Evolutionary conservation across 371 early-diverging fungal genomes (phyloP).

Genomic region (Gilbertella persicaria): DNA sequence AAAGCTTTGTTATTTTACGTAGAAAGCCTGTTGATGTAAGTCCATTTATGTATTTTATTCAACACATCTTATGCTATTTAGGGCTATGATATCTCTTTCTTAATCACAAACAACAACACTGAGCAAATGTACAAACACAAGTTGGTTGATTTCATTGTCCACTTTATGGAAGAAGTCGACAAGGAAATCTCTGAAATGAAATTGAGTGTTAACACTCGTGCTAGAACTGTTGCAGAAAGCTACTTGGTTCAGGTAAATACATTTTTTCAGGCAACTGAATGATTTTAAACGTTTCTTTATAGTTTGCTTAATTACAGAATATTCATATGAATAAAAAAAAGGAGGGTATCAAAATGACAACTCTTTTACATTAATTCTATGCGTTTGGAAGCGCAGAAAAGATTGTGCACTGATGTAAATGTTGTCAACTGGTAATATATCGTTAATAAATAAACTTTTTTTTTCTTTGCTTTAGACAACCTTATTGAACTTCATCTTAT

Average conservation of each 20-base stretch:
- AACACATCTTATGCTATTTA: too few species aligned
- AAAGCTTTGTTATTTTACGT: constrained; percentile 93
- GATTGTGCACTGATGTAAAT: too few species aligned
- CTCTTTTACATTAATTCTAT: background rate
- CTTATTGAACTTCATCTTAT: too few species aligned
- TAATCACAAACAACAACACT: constrained; percentile 94
- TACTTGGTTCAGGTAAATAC: constrained; percentile 61
- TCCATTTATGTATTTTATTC: too few species aligned
- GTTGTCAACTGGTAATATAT: too few species aligned
- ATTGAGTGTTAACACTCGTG: constrained; percentile 91
- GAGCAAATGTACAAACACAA: constrained; percentile 98
- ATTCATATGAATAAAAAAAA: too few species aligned
- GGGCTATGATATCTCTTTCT: constrained; percentile 95
- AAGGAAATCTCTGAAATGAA: constrained; percentile 99
- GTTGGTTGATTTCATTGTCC: constrained; percentile 95
- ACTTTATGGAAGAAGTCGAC: constrained; percentile 98
- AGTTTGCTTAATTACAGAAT: constrained; percentile 12
- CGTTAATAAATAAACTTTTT: too few species aligned
- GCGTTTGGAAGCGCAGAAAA: too few species aligned
- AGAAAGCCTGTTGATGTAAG: constrained; percentile 86
- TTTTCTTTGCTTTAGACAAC: too few species aligned
- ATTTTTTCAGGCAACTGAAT: too few species aligned
- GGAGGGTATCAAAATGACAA: background rate
- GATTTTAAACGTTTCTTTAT: too few species aligned
- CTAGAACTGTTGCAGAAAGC: constrained; percentile 92